phyloP scores from a whole-genome alignment of 305 asterid species.

The Solanum hybrid region DNA sequence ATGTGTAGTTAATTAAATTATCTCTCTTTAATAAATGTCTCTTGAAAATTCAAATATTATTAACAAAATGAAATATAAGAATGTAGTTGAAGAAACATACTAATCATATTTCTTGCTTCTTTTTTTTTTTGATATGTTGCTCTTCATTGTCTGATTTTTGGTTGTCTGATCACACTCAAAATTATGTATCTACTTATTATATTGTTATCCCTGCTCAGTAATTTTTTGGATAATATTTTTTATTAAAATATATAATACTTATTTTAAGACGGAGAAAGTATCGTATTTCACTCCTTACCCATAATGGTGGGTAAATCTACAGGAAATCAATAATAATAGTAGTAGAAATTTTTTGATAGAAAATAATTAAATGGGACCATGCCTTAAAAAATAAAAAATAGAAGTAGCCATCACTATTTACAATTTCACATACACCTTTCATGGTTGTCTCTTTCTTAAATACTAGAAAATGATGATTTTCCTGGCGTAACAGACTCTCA shows the following conservation, averaged over 20 bases:
- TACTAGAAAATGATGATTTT: conserved; percentile 1
- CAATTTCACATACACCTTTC: background rate
- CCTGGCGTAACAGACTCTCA: conserved; percentile 11
- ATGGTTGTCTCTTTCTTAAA: conserved; percentile 3
- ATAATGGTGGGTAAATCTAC: background rate
- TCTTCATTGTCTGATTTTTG: no score
- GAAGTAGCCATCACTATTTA: background rate
- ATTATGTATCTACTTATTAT: no score
- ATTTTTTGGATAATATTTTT: no score
- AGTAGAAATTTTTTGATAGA: background rate
- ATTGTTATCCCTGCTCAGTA: no score
- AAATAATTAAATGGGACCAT: background rate
- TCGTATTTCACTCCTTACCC: background rate
- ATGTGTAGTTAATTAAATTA: no score
- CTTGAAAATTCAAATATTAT: no score
- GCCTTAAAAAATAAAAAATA: background rate
- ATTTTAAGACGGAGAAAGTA: no score
- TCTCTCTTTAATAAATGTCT: background rate
- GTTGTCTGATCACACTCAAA: no score
- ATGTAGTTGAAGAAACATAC: background rate
- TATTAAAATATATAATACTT: no score
- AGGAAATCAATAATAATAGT: background rate
- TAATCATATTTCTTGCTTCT: background rate
- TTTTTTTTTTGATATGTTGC: background rate
- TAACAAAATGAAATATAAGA: background rate